Conservation (phyloP, 2,329 filamentous ascomycete genomes). For the Ceratocystis variospora region DNA sequence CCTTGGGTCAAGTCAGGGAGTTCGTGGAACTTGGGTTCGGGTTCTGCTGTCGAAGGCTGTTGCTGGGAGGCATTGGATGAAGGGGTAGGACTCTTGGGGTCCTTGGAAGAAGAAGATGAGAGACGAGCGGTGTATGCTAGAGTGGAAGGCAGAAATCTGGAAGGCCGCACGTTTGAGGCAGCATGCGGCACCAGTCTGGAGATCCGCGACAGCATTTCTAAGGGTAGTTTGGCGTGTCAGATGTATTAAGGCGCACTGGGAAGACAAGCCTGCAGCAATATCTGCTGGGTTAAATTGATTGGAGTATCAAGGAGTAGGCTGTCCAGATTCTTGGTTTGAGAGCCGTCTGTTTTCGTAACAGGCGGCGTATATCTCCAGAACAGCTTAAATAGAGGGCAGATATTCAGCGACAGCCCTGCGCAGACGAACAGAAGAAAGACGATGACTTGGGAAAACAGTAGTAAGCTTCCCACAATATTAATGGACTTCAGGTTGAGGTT, state of each 20-base stretch:
- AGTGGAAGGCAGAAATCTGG: conserved; percentile 19
- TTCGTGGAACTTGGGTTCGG: conserved; percentile 40
- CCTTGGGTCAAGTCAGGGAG: conserved; percentile 88
- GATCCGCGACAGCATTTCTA: conserved; percentile 6
- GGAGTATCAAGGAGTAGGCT: not conserved
- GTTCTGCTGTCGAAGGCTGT: conserved; percentile 13
- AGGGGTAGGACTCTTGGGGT: not conserved
- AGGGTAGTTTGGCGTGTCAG: not conserved
- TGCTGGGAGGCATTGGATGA: conserved; percentile 2
- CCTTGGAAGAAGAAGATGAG: not conserved
- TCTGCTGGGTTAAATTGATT: not conserved
- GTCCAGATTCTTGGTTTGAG: not conserved
- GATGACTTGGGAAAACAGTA: not conserved
- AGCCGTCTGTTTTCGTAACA: not conserved
- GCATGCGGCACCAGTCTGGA: conserved; percentile 11
- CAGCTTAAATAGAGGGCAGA: not conserved
- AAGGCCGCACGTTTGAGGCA: conserved; percentile 19
- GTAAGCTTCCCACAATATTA: not conserved
- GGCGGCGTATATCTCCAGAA: not conserved
- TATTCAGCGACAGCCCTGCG: not conserved
- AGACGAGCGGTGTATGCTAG: not conserved
- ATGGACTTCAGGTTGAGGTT: too few relatives aligned
- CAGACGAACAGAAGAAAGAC: not conserved
- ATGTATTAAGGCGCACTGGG: not conserved
- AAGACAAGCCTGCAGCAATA: not conserved